Base-by-base conservation (phyloP, 1,284 basidiomycete species). In the Ganoderma multipileum region DNA sequence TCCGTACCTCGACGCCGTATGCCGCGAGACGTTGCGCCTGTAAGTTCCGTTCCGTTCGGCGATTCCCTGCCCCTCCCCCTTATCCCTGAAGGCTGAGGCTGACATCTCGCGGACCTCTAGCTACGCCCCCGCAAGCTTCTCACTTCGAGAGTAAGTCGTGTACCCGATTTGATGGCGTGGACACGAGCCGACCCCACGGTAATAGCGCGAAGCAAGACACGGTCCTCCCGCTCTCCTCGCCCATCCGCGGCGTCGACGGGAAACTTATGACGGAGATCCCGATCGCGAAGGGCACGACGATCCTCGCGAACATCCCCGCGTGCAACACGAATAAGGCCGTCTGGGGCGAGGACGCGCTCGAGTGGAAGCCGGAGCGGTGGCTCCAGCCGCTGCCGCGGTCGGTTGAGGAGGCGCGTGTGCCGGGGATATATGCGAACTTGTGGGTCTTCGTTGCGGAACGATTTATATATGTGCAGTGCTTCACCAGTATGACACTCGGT, bases 301-400 rank as follows among this genome's bases (percentile, higher is more conserved):
- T 84, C 14, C 78, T 89, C 41, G 41, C 41, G 36, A 85, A 87
- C 3, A 84, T 89, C 20, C 68, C 81, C 3, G 77, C 80, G 0
- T 73, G 87, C 61, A 89, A 91, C 73, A 74, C 80, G 11, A 77
- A 80, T 52, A 82, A 81, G 69, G 76, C 80, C 2, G 76, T 89
- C 3, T 90, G 89, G 88, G 88, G 89, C 8, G 81, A 83, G 54
- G 88, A 90, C 73, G 83, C 86, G 9, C 68, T 72, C 30, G 83
- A 87, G 65, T 89, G 86, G 80, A 85, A 77, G 83, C 78, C 78
- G 0, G 77, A 79, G 61, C 75, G 79, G 0, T 79, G 77, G 77
- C 70, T 80, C 8, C 59, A 71, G 20, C 72, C 75, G 4, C 68
- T 77, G 2, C 76, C 76, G 6, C 59, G 61, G 2, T 55, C 71